These are phyloP conservation scores for Lumnitzera littorea DNA, from an alignment of 345 rosid genomes.

Conservation along the genomic window DNA sequence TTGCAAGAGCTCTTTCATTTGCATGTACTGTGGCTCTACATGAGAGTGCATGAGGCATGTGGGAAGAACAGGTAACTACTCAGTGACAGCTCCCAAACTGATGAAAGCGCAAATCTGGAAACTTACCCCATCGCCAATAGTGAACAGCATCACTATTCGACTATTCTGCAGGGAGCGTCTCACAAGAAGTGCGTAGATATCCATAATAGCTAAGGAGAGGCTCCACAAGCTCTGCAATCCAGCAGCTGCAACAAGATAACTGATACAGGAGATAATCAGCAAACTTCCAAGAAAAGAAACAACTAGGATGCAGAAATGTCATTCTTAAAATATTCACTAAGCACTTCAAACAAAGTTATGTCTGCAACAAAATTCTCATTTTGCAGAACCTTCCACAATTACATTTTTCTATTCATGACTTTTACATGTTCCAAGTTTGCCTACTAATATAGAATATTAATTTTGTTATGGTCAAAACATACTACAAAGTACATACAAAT, in stretches of 20 bases:
- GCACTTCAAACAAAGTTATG: no score
- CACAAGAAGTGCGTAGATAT: conserved; percentile 61
- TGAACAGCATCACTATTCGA: conserved; percentile 40
- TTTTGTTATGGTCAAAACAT: no score
- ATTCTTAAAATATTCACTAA: no score
- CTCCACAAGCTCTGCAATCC: conserved; percentile 77
- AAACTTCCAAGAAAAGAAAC: background rate
- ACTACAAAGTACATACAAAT: no score
- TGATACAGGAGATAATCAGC: conserved; percentile 29
- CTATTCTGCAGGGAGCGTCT: conserved; percentile 58
- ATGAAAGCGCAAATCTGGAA: background rate
- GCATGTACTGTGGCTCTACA: no score
- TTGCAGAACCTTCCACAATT: no score
- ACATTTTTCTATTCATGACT: no score
- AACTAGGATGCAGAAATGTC: no score
- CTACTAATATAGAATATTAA: no score
- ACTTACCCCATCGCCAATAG: conserved; percentile 79
- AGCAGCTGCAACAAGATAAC: conserved; percentile 75
- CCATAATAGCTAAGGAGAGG: conserved; percentile 43
- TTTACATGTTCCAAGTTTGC: no score
- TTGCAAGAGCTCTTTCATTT: background rate
- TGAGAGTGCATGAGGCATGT: background rate
- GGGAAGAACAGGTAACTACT: background rate
- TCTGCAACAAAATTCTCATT: no score
- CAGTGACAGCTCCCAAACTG: background rate